Evolutionary conservation across 225 moss, liverwort and hornwort species (phyloP), one percentile per base, ranked within the genome.

Genomic region (Takakia lepidozioides): DNA sequence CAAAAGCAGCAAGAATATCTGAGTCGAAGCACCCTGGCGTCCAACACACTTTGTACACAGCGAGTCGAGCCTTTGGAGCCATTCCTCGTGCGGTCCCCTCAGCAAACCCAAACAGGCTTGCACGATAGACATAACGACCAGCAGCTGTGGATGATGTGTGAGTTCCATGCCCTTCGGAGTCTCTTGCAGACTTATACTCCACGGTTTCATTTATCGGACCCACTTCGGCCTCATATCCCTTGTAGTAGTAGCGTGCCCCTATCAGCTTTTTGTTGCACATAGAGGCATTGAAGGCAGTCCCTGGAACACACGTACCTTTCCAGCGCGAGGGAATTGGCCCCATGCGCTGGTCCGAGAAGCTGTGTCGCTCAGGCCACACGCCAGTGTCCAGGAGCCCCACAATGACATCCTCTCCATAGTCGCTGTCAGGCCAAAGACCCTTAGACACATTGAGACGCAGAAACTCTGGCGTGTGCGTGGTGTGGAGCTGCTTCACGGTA

Each of bases 371-470:
- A 1, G 92, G 92, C 92, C 92, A 93, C 15, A 88, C 64, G 10
- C 92, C 92, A 0, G 88, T 83, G 56, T 93, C 92, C 8, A 93
- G 38, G 27, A 93, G 78, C 5, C 87, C 92, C 5, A 93, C 75
- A 54, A 93, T 88, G 19, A 81, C 85, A 52, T 83, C 85, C 24
- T 80, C 85, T n/a, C 85, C 92, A 2, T 54, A 88, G 0, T 60
- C 4, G 2, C 67, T 55, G 55, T 71, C 62, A 0, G 79, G 72
- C 66, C 76, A 70, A 40, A 82, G 43, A 8, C 64, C 70, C 13
- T 41, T 18, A 1, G 49, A 29, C 24, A 4, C 23, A 40, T 71
- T 75, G 52, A 93, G 52, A 24, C 73, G 67, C 49, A 93, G 29
- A 61, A 93, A 93, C 52, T 75, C 80, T 1, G 92, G 85, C 8